Evolutionary conservation across 164 flowering plant genomes (phyloP), one percentile per base, ranked within the genome.

Genomic region (Piper betle): DNA sequence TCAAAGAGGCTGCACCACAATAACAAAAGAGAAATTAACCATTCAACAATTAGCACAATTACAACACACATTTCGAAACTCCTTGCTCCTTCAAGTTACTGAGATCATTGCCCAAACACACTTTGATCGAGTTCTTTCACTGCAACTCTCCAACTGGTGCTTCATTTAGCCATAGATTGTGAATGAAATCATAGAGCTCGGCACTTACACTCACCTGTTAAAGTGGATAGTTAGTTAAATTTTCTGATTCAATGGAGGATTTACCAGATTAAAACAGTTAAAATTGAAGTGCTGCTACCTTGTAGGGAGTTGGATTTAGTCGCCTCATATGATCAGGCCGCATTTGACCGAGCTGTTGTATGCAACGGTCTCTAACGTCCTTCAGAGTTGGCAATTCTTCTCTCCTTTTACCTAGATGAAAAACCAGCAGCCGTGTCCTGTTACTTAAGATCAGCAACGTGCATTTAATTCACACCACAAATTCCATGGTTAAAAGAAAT

Each of bases 71-170:
- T 46, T 10, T 46, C 50, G 6, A 25, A 46, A 42, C 11, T 42
- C 11, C 50, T 5, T 63, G 69, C 67, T 70, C 67, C 58, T 40
- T 39, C 73, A 63, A 16, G 46, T 52, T 20, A 48, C 53, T 62
- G 64, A 70, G 68, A 58, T 71, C 73, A 66, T 65, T 57, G 71
- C 73, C 40, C 48, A 43, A 50, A 59, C 53, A 39, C 25, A 20
- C 37, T 54, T 71, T 48, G 43, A 17, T 58, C 13, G 10, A 19
- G 40, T 1, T 56, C 19, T 60, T 63, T 87, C 75, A 94, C 67
- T 81, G 86, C 80, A 94, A 69, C 84, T 94, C 99, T 54, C 97
- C 99, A 17, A 94, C 97, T 37, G 99, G 97, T 37, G 99, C 97
- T 69, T 94, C 97, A 55, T 85, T 94, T 69, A 94, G 91, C 99